A percentile compares a stretch with the other conserved stretches of the same genome.
Conservation (phyloP, 179 eudicot species). For the Heliamphora pulchella region DNA sequence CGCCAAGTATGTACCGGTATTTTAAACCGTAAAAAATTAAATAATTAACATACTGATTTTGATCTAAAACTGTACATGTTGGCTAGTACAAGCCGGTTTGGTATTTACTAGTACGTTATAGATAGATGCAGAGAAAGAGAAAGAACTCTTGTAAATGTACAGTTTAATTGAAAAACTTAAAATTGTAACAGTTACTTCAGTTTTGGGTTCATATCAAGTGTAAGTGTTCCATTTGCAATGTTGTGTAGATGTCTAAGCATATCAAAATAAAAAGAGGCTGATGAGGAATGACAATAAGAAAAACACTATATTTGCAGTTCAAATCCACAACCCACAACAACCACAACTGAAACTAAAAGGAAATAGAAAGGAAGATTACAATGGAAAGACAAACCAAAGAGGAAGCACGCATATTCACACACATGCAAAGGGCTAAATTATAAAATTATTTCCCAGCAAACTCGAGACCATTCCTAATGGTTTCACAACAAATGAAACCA, state of each 20-base stretch:
- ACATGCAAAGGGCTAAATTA: conserved; percentile 2
- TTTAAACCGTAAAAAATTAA: no score
- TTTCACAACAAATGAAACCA: background rate
- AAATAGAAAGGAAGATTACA: background rate
- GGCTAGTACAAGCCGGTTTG: no score
- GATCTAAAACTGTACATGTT: no score
- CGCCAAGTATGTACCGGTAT: no score
- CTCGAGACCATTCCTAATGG: background rate
- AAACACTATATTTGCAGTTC: background rate
- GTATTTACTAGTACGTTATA: no score
- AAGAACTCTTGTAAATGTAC: no score
- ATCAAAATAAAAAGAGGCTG: background rate
- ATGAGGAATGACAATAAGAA: background rate
- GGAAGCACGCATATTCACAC: background rate
- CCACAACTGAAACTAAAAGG: conserved; percentile 6
- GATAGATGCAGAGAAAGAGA: no score
- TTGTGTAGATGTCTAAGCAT: background rate
- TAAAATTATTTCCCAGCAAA: conserved; percentile 3
- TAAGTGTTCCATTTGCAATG: no score
- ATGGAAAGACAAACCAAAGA: background rate
- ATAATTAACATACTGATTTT: no score
- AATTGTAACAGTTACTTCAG: no score
- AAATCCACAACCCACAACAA: background rate
- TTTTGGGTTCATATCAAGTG: no score
- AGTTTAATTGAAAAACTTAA: no score